Evolutionary conservation across 2,329 filamentous ascomycete genomes (phyloP).

Genomic region (Beauveria rudraprayagi): DNA sequence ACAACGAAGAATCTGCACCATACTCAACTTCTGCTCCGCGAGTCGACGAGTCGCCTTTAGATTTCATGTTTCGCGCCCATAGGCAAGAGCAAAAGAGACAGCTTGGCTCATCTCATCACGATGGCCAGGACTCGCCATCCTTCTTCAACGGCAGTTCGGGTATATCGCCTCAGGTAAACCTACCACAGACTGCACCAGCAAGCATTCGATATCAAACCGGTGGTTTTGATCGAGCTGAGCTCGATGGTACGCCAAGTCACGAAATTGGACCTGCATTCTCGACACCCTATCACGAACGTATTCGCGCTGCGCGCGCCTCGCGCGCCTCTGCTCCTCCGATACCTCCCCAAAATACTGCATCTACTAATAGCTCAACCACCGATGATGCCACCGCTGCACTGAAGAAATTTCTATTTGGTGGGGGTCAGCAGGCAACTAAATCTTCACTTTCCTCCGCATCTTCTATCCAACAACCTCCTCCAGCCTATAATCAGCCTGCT

Average conservation of each 20-base stretch:
- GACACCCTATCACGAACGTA: slow-evolving; percentile 55
- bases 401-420: slow-evolving; percentile 49
- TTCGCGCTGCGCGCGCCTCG: slow-evolving; percentile 42
- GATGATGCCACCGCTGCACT: slow-evolving; percentile 10
- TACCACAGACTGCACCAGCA: slow-evolving; percentile 38
- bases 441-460: slow-evolving; percentile 1
- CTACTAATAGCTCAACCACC: slow-evolving; percentile 24
- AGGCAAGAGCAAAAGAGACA: slow-evolving; percentile 64
- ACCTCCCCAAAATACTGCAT: slow-evolving; percentile 25
- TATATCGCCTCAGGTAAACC: background rate
- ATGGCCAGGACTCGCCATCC: slow-evolving; percentile 21
- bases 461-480: background rate
- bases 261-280: slow-evolving; percentile 60
- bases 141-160: background rate
- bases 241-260: slow-evolving; percentile 50
- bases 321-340: slow-evolving; percentile 19
- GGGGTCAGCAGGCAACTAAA: slow-evolving; percentile 13
- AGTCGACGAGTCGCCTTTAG: slow-evolving; percentile 64
- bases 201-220: slow-evolving; percentile 11
- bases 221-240: slow-evolving; percentile 38
- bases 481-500: background rate
- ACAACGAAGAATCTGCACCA: slow-evolving; percentile 41
- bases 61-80: slow-evolving; percentile 85
- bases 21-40: slow-evolving; percentile 26
- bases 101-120: slow-evolving; percentile 40